Evolutionary conservation across 129 eudicot species (phyloP).

Genomic region (Pseudognaphalium luteoalbum): DNA sequence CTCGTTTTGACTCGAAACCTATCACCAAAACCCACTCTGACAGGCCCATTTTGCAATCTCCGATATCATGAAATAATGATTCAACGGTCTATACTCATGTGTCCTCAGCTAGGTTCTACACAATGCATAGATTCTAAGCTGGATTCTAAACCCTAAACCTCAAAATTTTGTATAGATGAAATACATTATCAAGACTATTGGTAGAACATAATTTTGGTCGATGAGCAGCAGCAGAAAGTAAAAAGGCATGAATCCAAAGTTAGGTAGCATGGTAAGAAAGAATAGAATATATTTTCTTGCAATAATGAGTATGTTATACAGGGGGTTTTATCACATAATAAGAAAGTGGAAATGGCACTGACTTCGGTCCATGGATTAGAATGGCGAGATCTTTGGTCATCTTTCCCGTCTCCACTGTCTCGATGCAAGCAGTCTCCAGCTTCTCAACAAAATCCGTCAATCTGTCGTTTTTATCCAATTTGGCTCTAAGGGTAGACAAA

Average conservation of each 20-base stretch:
- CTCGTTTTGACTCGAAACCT: not conserved
- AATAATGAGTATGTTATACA: not conserved
- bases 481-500: slow-evolving; percentile 47
- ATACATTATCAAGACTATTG: not conserved
- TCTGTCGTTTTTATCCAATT: slow-evolving; percentile 67
- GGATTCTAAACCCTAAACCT: not conserved
- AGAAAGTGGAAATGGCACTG: slow-evolving; percentile 23
- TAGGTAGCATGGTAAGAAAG: slow-evolving; percentile 4
- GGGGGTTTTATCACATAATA: not conserved
- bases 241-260: not conserved
- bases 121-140: not conserved
- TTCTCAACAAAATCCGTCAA: slow-evolving; percentile 67
- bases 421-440: slow-evolving; percentile 80
- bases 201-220: not conserved
- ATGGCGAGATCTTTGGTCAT: slow-evolving; percentile 99
- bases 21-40: not conserved
- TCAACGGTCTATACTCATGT: not conserved
- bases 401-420: slow-evolving; percentile 89
- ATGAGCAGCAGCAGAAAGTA: slow-evolving; percentile 7
- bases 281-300: not conserved
- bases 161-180: not conserved
- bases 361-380: slow-evolving; percentile 84
- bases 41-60: not conserved
- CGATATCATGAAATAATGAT: not conserved
- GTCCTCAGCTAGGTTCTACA: not conserved